Base-by-base conservation (phyloP, 805 yeast species). In the Saturnispora serradocipensis region DNA sequence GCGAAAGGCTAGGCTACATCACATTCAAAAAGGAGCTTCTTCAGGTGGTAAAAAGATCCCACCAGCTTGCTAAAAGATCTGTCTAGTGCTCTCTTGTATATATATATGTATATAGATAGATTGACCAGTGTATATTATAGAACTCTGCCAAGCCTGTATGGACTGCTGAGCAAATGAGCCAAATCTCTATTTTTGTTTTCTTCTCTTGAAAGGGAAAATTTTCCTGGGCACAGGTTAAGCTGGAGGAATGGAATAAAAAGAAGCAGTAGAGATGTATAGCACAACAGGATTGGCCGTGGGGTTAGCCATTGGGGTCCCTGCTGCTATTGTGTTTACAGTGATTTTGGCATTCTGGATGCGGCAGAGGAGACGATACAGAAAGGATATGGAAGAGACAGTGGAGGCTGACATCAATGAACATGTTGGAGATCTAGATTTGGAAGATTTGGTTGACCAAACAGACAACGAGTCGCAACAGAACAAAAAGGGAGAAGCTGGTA, bases 221-320 rank as follows among this genome's bases (percentile, higher is more conserved):
- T 30, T 30, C 34, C 34, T 30, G 34, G 34, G 34, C 34, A 30
- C 11, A 36, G 40, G 16, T 16, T 11, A 16, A 36, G 40, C 22
- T n/a, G 40, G 22, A 15, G 40, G 40, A 13, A n/a, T 11, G 11
- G 13, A 11, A n/a, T 30, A 13, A 30, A 30, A 30, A 30, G 34
- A 30, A 30, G 34, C 4, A 30, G 34, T 30, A 30, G 34, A 30
- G 20, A 45, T 45, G 48, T 45, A 34, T 16, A 51, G 34, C 22
- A 48, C 54, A 6, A 66, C 69, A 4, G 60, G 62, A 13, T 54
- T 71, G 8, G 76, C 80, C 1, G 80, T 76, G 3, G 81, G 80
- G 2, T 71, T 77, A 55, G 77, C 81, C 3, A 76, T 77, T 4
- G 81, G 80, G 34, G 67, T 77, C 24, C 82, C 82, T 0, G 58